Percentiles rank a stretch among this genome's conserved stretches.
Conservation (phyloP, 768 basidiomycete genomes). For the Sistotremastrum suecicum region DNA sequence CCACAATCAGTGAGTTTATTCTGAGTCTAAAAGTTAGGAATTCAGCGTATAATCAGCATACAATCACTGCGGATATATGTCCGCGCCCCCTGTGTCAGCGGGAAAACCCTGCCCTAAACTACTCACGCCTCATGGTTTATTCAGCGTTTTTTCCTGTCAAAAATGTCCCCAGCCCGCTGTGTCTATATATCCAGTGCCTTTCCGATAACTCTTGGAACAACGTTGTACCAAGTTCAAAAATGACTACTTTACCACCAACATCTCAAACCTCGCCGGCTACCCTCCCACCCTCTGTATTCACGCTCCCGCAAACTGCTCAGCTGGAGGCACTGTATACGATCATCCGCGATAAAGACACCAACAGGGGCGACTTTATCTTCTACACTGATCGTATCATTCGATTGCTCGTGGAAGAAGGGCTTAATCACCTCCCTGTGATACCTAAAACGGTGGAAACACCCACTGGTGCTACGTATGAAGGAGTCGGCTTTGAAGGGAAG, state of each 20-base stretch:
- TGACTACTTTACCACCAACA: slow-evolving; percentile 10
- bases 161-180: no score
- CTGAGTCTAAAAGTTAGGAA: no score
- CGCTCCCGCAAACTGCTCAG: slow-evolving; percentile 80
- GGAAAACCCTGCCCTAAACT: no score
- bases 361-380: slow-evolving; percentile 90
- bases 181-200: no score
- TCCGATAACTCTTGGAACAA: no score
- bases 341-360: slow-evolving; percentile 78
- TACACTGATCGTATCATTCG: slow-evolving; percentile 89
- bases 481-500: slow-evolving; percentile 91
- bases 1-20: no score
- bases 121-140: no score
- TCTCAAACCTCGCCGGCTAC: slow-evolving; percentile 22
- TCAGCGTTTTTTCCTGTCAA: no score
- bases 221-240: neutral
- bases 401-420: slow-evolving; percentile 66
- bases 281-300: slow-evolving; percentile 75
- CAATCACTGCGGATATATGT: no score
- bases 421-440: slow-evolving; percentile 78
- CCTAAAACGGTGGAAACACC: slow-evolving; percentile 67
- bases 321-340: slow-evolving; percentile 93
- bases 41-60: no score
- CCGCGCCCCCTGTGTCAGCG: no score
- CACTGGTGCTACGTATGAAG: slow-evolving; percentile 74